Base-by-base conservation (phyloP, 495 filamentous ascomycete species). In the Penicillium parvum region DNA sequence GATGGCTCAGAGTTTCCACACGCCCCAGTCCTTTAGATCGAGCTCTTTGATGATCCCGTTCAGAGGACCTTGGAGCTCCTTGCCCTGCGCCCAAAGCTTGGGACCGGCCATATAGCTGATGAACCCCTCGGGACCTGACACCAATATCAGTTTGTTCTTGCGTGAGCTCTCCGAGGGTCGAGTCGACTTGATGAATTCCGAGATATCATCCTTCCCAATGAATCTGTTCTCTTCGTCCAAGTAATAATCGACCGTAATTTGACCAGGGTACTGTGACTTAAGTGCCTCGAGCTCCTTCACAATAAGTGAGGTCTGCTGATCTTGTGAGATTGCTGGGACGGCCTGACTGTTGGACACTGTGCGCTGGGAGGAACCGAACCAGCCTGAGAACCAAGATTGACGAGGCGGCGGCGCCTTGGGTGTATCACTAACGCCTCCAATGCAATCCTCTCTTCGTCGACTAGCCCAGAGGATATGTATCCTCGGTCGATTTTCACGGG, bases 91-190 rank as follows among this genome's bases (percentile, higher is more conserved):
- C 81, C 83, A 90, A 2, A 72, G 58, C 64, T 94, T 95, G 4
- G 78, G 73, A 4, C 91, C 91, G 5, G 85, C 86, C 66, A 84
- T 84, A 50, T 82, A 75, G 18, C 71, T 74, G 33, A 96, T 76
- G 66, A 97, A 98, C 11, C 92, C 90, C 29, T 92, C 87, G 0
- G 92, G 90, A 0, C 92, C 92, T 2, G 88, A 90, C 4, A 97
- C 71, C 35, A 95, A 65, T 19, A 96, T 68, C 30, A 94, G 49
- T 43, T 80, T 85, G 46, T 63, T 74, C 4, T 67, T 60, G 7
- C 26, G 12, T 16, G 43, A 40, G 11, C 32, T 41, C 27, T 47
- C 50, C 46, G 44, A 42, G 46, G 52, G 37, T 8, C 19, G 14
- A 23, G 48, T 30, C 29, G 61, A 58, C 12, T 58, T 53, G 27